phyloP scores from a whole-genome alignment of 78 protist genomes.

The Tieghemostelium lacteum region DNA sequence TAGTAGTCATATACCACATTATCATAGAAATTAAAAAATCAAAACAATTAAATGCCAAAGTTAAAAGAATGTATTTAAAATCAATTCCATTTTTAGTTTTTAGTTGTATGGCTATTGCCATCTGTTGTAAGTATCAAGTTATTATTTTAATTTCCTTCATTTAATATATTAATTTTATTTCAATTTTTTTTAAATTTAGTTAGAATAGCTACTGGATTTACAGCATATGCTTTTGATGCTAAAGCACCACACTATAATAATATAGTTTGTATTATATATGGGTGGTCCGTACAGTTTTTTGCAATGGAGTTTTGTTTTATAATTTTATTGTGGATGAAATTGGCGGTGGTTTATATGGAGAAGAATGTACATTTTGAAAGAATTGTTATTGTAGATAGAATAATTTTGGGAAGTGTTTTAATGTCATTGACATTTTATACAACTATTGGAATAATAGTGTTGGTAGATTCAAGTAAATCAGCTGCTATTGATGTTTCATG shows the following conservation, averaged over 20 bases:
- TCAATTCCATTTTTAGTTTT: constrained; percentile 56
- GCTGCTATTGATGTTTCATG: constrained; percentile 6
- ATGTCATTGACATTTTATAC: constrained; percentile 17
- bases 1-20: constrained; percentile 8
- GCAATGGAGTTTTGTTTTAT: constrained; percentile 27
- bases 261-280: background rate
- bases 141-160: background rate
- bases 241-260: constrained; percentile 13
- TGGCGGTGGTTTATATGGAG: constrained; percentile 25
- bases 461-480: background rate
- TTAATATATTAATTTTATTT: background rate
- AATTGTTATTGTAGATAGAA: constrained; percentile 5
- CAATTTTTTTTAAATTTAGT: background rate
- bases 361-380: constrained; percentile 12
- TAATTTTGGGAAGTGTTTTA: background rate
- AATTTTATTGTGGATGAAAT: constrained; percentile 15
- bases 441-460: background rate
- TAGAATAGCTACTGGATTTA: constrained; percentile 14
- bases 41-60: background rate
- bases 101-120: constrained; percentile 8
- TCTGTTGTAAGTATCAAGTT: background rate
- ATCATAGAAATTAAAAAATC: constrained; percentile 15
- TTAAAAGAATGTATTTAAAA: constrained; percentile 39
- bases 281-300: constrained; percentile 10
- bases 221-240: constrained; percentile 14